Base-by-base conservation (phyloP, 2,329 filamentous ascomycete genomes). In the Scedosporium boydii region DNA sequence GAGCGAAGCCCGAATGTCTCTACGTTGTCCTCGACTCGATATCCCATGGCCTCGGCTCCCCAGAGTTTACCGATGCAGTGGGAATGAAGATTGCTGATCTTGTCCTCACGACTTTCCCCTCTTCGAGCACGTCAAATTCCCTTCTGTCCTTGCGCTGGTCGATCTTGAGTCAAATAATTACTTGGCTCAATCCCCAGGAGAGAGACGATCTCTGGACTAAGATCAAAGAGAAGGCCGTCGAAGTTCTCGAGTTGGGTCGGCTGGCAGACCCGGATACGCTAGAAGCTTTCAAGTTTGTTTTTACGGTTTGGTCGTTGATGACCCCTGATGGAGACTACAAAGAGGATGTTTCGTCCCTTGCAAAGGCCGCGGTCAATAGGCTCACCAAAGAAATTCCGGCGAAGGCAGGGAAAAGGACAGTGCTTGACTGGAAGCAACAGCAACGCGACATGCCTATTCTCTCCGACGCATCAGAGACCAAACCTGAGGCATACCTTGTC, bases 21-120 rank as follows among this genome's bases (percentile, higher is more conserved):
- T 75, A 77, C 23, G 68, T 80, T 4, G 75, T 82, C 26, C 66
- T 79, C 9, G 74, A 77, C 56, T 73, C 75, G 2, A 70, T 83
- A 41, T 73, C 75, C 0, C 69, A 74, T 23, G 78, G 78, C 3
- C 66, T 82, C 6, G 71, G 67, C 3, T 72, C 70, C 14, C 76
- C 81, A 56, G 71, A 76, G 1, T 78, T 75, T 21, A 69, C 77
- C 4, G 78, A 82, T 65, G 73, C 72, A 2, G 69, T 77, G 1
- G 75, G 75, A 5, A 71, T 69, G 23, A 72, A 70, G 58, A 68
- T 81, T 3, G 74, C 77, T 26, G 71, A 76, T 6, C 65, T 76
- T 4, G 67, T 74, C 1, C 71, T 66, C 16, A 69, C 12, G 63
- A 72, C 21, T 63, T 68, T 41, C 61, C 64, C 34, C 34, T 12